Evolutionary conservation across 1,284 basidiomycete genomes (phyloP), one percentile per base, ranked within the genome.

Genomic region (Trametes versicolor): DNA sequence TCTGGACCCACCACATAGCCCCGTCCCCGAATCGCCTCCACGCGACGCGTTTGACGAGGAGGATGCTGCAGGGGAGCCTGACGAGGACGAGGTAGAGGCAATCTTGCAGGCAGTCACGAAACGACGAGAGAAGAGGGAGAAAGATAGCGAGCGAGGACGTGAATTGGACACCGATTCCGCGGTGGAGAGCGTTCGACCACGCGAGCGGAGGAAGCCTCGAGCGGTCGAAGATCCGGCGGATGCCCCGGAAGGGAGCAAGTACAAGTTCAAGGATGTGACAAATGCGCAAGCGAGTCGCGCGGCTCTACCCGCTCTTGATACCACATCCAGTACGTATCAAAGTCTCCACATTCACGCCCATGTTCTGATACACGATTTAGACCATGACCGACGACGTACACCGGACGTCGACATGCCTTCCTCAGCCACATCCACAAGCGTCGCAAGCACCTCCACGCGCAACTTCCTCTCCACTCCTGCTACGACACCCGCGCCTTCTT

Each of bases 11-110:
- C 82, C 87, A 25, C 80, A 85, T 1, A 91, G 89, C 69, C 90
- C 90, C 5, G 86, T 87, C 6, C 85, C 88, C 70, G 88, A 87
- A n/a, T 88, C 87, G 2, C 86, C 89, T 17, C 80, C 87, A 43
- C 81, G 84, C 47, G 77, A 83, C 15, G 86, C 84, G 8, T 86
- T 86, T 66, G 86, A 88, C 51, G 85, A 84, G 36, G 88, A 89
- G 65, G 87, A 87, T 67, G 79, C 77, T 2, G 79, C 72, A 6
- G 72, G 74, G 34, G 72, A 73, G 27, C 75, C 73, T 15, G 73
- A 71, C 36, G 72, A 78, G 58, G 72, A 74, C 51, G 72, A 81
- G 55, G 68, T 70, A 17, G 73, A 75, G 64, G 78, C 70, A 71
- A 74, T 76, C 19, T 59, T 71, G 15, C 65, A 72, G 63, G 70